Evolutionary conservation across 2,329 filamentous ascomycete genomes (phyloP), one percentile per base, ranked within the genome.

Genomic region (Fusarium sp.): DNA sequence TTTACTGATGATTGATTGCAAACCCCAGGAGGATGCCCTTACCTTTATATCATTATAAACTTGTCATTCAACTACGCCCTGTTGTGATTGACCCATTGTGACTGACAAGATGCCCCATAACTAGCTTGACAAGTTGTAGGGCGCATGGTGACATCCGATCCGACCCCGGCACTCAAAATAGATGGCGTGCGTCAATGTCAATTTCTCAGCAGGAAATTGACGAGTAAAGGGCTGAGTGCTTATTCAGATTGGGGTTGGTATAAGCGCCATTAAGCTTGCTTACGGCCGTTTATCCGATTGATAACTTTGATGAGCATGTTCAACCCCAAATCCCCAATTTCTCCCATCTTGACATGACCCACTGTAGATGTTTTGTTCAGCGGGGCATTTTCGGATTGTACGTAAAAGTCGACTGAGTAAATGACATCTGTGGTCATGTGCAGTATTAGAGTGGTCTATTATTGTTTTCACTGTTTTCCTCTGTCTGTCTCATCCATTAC

Each of bases 111-210:
- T 42, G 56, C 39, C 54, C 66, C 66, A 70, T 66, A 42, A 26
- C 49, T 38, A 57, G 36, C 57, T 61, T 43, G 67, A 71, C 67
- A 70, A 68, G 67, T 63, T 62, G 57, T 56, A 70, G 67, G 67
- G 67, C 67, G 67, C 50, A 51, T 31, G 42, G 58, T 56, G 66
- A 46, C 58, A 69, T 60, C 40, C 34, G 62, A 66, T 48, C 67
- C 58, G 46, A 64, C 53, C 58, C 58, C 62, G 53, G 62, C 45
- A 20, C 26, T 46, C 5, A 14, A 40, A 33, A 48, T 39, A 46
- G 38, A 49, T n/a, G 22, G 31, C 20, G 38, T 22, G 46, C 18
- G 54, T 45, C 43, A 62, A 60, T 5, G 18, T 13, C 6, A 15
- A 43, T 50, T 24, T 40, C 28, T 18, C 3, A 57, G 36, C 53